Conservation (phyloP, 495 filamentous ascomycete species). For the Pseudomonodictys pantanalensis region DNA sequence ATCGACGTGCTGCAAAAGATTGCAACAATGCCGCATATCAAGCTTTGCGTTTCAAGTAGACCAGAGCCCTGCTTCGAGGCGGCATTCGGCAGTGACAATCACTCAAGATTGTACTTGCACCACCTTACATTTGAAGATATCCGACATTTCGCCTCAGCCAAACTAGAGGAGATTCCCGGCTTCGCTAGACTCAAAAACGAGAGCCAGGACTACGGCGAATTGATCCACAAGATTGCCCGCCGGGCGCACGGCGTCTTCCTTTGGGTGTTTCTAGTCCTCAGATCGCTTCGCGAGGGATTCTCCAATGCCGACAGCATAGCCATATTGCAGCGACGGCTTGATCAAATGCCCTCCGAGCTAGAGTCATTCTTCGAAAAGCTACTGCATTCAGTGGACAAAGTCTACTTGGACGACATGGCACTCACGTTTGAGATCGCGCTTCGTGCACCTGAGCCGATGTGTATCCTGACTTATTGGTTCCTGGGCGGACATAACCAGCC, state of each 20-base stretch:
- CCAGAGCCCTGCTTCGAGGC: conserved; percentile 47
- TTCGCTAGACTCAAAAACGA: background rate
- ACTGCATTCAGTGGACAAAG: background rate
- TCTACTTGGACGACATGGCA: conserved; percentile 10
- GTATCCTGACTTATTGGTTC: background rate
- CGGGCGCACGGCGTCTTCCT: conserved; percentile 22
- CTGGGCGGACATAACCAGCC: background rate
- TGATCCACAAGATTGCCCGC: background rate
- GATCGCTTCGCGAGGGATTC: conserved; percentile 4
- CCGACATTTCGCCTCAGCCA: background rate
- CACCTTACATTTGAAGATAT: conserved; percentile 7
- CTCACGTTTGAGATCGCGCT: background rate
- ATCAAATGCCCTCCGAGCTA: conserved; percentile 6
- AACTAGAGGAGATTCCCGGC: background rate
- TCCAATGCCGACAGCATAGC: background rate
- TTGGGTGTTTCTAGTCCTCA: conserved; percentile 18
- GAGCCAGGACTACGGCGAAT: background rate
- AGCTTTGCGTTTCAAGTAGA: conserved; percentile 52
- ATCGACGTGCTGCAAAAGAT: conserved; percentile 25
- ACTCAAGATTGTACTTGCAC: background rate
- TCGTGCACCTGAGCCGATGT: background rate
- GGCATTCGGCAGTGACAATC: conserved; percentile 31
- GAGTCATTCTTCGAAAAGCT: conserved; percentile 21
- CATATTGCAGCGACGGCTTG: conserved; percentile 9
- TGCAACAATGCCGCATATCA: conserved; percentile 35